A percentile compares a stretch with the other conserved stretches of the same genome.
phyloP scores from a whole-genome alignment of 345 rosid genomes.

The Streptanthus diversifolius region DNA sequence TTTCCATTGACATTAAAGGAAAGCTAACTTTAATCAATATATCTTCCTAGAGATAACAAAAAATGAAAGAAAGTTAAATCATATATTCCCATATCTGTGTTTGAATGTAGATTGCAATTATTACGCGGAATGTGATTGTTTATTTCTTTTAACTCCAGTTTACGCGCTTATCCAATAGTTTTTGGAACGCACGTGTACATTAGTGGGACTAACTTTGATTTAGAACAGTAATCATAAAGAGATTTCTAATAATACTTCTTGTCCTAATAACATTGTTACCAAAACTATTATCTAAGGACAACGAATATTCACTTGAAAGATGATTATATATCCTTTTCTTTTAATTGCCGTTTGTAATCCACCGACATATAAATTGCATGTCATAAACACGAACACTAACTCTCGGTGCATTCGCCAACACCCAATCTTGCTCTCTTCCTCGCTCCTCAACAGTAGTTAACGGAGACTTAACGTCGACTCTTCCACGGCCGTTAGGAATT shows the following conservation, averaged over 20 bases:
- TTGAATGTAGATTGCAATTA: slow-evolving; percentile 2
- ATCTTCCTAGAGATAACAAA: background rate
- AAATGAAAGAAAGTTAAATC: background rate
- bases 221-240: background rate
- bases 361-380: slow-evolving; percentile 24
- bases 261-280: background rate
- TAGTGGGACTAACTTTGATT: background rate
- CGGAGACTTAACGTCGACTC: slow-evolving; percentile 38
- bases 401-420: slow-evolving; percentile 13
- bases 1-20: background rate
- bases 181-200: slow-evolving; percentile 5
- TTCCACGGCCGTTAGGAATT: slow-evolving; percentile 42
- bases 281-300: background rate
- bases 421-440: background rate
- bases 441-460: slow-evolving; percentile 19
- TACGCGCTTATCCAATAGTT: background rate
- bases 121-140: background rate
- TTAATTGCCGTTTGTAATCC: slow-evolving; percentile 18
- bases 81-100: background rate
- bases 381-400: slow-evolving; percentile 22
- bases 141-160: background rate
- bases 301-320: slow-evolving; percentile 26
- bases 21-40: background rate
- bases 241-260: too few species aligned
- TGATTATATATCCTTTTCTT: slow-evolving; percentile 10